Evolutionary conservation across 768 basidiomycete genomes (phyloP), one percentile per base, ranked within the genome.

Genomic region (Arthromyces matolae): DNA sequence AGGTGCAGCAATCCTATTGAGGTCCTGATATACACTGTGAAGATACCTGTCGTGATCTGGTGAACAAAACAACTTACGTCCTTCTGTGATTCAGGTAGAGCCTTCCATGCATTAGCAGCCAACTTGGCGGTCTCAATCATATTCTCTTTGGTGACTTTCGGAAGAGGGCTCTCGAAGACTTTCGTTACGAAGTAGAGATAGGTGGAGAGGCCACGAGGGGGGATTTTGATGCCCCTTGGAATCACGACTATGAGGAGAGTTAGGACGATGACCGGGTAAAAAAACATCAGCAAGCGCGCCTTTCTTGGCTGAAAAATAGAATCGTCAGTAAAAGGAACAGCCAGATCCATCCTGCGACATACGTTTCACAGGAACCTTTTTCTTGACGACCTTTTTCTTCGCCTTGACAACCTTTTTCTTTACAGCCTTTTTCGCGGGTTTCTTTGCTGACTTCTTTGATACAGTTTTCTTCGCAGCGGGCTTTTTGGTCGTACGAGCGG

Each of bases 11-110:
- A 34, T 7, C 5, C 31, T 40, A 1, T 0, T 4, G 28, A 22
- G 56, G 57, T 24, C 67, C 62, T 34, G 52, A 43, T 27, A 56
- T 70, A 23, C 5, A 13, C 54, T 23, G n/a, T 27, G 19, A 18
- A 16, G 39, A 23, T 36, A 10, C 14, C 4, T 13, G 41, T 38
- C n/a, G 23, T 20, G 22, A 20, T 8, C 2, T 13, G n/a, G 34
- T 22, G 28, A 29, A 23, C n/a, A 43, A n/a, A 3, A 10, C 47
- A 19, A 45, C 61, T 19, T 27, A 71, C 73, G 54, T 71, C 56
- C 42, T 65, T 74, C 47, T 75, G 66, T 3, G 45, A 53, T 9
- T 54, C 56, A 4, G 70, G 50, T n/a, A 72, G 50, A 4, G 38
- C 49, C 0, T 38, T 59, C 74, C 73, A 75, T 3, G 49, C 42